Percentiles rank a stretch among this genome's conserved stretches.
Conservation (phyloP, 352 stramenopile genomes). For the Pythium utonaiense region DNA sequence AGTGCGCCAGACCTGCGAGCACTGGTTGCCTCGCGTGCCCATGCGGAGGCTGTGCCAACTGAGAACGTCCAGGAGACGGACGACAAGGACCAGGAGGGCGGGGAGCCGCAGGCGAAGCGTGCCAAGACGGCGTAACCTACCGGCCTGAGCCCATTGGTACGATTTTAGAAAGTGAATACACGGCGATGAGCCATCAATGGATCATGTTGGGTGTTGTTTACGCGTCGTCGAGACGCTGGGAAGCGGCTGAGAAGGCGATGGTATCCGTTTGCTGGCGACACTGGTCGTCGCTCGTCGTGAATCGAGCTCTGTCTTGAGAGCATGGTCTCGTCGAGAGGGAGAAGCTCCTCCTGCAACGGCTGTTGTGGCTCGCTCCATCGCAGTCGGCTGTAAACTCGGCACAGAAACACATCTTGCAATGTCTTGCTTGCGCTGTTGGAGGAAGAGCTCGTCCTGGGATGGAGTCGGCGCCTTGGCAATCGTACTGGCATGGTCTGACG, state of each 20-base stretch:
- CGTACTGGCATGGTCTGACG: background rate
- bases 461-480: slow-evolving; percentile 26
- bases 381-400: slow-evolving; percentile 45
- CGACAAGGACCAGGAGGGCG: slow-evolving; percentile 3
- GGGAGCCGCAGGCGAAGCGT: slow-evolving; percentile 14
- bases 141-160: background rate
- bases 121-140: slow-evolving; percentile 11
- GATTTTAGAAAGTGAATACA: slow-evolving; percentile 4
- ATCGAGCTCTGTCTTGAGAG: background rate
- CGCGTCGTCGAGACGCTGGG: slow-evolving; percentile 6
- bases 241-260: background rate
- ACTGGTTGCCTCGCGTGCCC: slow-evolving; percentile 14
- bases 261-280: slow-evolving; percentile 8
- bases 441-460: slow-evolving; percentile 26
- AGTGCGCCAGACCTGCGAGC: slow-evolving; percentile 19
- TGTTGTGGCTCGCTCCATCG: slow-evolving; percentile 47
- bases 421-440: slow-evolving; percentile 29
- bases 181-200: background rate
- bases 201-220: background rate
- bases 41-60: slow-evolving; percentile 13
- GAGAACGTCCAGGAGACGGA: background rate
- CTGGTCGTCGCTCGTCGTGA: slow-evolving; percentile 19
- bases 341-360: slow-evolving; percentile 4
- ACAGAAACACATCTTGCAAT: slow-evolving; percentile 53
- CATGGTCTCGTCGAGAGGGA: slow-evolving; percentile 15